Percentiles rank a stretch among this genome's conserved stretches.
Conservation (phyloP, 345 rosid species). For the Ceriops tagal region DNA sequence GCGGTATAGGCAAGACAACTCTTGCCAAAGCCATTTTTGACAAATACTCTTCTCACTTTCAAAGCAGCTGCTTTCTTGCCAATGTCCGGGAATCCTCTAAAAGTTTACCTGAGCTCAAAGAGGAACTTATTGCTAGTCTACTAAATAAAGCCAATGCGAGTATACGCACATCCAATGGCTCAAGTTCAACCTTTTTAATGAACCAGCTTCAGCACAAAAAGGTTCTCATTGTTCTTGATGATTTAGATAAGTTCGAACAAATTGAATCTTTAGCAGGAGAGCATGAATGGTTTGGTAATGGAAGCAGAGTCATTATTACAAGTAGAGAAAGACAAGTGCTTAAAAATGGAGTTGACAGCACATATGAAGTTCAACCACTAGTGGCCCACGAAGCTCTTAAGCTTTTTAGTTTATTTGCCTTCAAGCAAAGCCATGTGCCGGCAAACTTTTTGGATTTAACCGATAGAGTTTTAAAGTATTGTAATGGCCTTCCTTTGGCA, state of each 20-base stretch:
- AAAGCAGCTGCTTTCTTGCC: conserved; percentile 14
- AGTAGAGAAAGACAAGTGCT: not conserved
- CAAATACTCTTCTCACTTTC: not conserved
- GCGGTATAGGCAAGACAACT: conserved; percentile 26
- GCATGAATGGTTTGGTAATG: not conserved
- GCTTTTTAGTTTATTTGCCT: conserved; percentile 13
- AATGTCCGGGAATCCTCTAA: conserved; percentile 5
- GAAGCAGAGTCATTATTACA: conserved; percentile 13
- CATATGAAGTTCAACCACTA: not conserved
- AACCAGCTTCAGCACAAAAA: not conserved
- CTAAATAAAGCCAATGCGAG: not conserved
- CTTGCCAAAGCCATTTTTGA: conserved; percentile 18
- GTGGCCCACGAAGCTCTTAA: not conserved
- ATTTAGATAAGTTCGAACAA: not conserved
- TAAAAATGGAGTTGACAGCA: not conserved
- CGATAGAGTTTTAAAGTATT: not conserved
- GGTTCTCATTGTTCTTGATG: conserved; percentile 21
- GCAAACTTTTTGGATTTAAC: not conserved
- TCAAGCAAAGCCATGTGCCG: not conserved
- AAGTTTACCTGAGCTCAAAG: not conserved
- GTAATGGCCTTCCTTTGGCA: conserved; percentile 12
- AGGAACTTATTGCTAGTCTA: not conserved
- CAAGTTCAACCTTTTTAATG: not conserved
- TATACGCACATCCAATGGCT: not conserved
- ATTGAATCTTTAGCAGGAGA: not conserved